phyloP scores from a whole-genome alignment of 768 basidiomycete genomes.

The Cantharellus anzutake region DNA sequence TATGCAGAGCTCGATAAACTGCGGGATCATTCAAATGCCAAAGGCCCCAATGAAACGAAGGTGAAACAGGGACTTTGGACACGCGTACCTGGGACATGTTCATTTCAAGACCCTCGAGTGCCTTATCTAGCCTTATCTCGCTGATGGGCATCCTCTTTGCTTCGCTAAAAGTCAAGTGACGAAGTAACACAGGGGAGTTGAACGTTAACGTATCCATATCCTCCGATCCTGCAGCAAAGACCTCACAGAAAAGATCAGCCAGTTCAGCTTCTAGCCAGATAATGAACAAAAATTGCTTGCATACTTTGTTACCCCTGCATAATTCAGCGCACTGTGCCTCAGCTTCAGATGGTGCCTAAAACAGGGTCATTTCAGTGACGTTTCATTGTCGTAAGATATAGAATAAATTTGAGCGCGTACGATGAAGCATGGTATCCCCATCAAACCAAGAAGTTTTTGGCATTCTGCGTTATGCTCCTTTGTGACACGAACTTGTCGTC shows the following conservation, averaged over 20 bases:
- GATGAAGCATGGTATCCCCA: conserved; percentile 93
- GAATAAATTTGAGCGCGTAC: conserved; percentile 26
- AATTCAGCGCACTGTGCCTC: conserved; percentile 98
- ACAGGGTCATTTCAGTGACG: neutral
- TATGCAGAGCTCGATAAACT: conserved; percentile 96
- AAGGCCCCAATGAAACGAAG: neutral
- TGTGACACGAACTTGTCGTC: conserved; percentile 88
- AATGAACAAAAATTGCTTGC: neutral
- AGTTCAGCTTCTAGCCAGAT: neutral
- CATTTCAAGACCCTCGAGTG: conserved; percentile 81
- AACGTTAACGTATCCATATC: conserved; percentile 99
- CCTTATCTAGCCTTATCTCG: conserved; percentile 69
- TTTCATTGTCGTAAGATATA: neutral
- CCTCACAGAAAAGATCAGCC: conserved; percentile 24
- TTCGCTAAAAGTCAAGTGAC: conserved; percentile 95
- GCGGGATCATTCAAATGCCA: neutral
- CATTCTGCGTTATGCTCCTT: conserved; percentile 95
- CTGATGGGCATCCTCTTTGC: conserved; percentile 93
- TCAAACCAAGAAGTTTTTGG: conserved; percentile 62
- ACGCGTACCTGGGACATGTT: conserved; percentile 63
- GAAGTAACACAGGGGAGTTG: conserved; percentile 72
- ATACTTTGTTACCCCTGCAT: conserved; percentile 83
- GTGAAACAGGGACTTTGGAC: neutral
- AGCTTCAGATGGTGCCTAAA: conserved; percentile 93
- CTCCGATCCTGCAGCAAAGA: conserved; percentile 94